Evolutionary conservation across 495 filamentous ascomycete species (phyloP).

Genomic region (Talaromyces liani): DNA sequence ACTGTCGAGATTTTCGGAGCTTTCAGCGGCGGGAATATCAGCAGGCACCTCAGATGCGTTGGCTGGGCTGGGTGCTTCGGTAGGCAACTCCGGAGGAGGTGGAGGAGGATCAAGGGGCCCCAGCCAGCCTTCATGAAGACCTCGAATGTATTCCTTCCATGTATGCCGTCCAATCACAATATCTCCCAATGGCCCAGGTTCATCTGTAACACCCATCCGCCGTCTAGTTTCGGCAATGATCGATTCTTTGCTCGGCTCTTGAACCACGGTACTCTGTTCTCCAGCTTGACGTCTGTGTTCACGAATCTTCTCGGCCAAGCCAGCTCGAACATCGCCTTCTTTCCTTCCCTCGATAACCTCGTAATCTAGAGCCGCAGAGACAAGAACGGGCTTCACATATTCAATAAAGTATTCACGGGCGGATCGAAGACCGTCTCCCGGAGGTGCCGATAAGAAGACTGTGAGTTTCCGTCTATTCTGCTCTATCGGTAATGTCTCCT

Average conservation of each 20-base stretch:
- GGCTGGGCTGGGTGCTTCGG: slow-evolving; percentile 17
- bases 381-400: slow-evolving; percentile 89
- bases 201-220: slow-evolving; percentile 57
- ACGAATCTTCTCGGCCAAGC: slow-evolving; percentile 74
- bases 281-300: slow-evolving; percentile 50
- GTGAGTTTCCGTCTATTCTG: slow-evolving; percentile 78
- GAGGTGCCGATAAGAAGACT: slow-evolving; percentile 77
- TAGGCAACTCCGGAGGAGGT: slow-evolving; percentile 15
- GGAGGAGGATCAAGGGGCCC: slow-evolving; percentile 61
- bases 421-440: slow-evolving; percentile 70
- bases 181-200: slow-evolving; percentile 68
- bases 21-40: slow-evolving; percentile 22
- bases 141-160: slow-evolving; percentile 96
- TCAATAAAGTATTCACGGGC: slow-evolving; percentile 92
- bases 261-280: slow-evolving; percentile 36
- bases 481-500: slow-evolving; percentile 62
- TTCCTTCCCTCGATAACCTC: slow-evolving; percentile 85
- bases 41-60: slow-evolving; percentile 17
- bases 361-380: slow-evolving; percentile 86
- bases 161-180: slow-evolving; percentile 85
- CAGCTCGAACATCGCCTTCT: slow-evolving; percentile 80
- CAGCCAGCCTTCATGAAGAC: slow-evolving; percentile 93
- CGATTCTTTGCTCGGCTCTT: slow-evolving; percentile 41
- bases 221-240: slow-evolving; percentile 47
- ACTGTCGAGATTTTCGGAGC: not conserved